These are phyloP conservation scores for Yamadazyma diospyri DNA, from an alignment of 1,139 yeast species.

Conservation along the genomic window DNA sequence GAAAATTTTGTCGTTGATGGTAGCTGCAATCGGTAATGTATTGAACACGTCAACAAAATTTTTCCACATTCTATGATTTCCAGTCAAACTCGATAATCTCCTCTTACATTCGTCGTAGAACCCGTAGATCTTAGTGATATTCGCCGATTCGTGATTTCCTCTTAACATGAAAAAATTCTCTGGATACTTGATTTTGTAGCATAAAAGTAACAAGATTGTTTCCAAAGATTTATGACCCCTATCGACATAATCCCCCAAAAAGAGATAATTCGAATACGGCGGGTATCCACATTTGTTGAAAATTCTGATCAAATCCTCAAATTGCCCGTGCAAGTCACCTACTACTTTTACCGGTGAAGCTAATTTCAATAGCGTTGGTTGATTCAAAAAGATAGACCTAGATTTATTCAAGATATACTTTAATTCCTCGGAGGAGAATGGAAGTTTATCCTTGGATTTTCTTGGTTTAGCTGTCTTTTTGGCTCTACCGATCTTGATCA, in stretches of 20 bases:
- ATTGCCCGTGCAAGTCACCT: slow-evolving; percentile 88
- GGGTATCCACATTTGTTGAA: slow-evolving; percentile 79
- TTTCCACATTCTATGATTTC: slow-evolving; percentile 64
- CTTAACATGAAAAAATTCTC: slow-evolving; percentile 79
- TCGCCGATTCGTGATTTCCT: slow-evolving; percentile 85
- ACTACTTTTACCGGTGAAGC: slow-evolving; percentile 86
- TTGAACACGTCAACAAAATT: slow-evolving; percentile 77
- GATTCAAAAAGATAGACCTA: slow-evolving; percentile 66
- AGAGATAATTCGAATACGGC: slow-evolving; percentile 72
- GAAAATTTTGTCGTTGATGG: slow-evolving; percentile 78
- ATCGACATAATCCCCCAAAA: slow-evolving; percentile 84
- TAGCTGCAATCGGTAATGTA: slow-evolving; percentile 82
- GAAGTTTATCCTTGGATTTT: slow-evolving; percentile 39
- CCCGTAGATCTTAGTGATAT: slow-evolving; percentile 80
- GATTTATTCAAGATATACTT: slow-evolving; percentile 64
- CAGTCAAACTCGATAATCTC: slow-evolving; percentile 50
- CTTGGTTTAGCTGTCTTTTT: slow-evolving; percentile 20
- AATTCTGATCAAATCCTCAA: slow-evolving; percentile 68
- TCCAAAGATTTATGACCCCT: slow-evolving; percentile 82
- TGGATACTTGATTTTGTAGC: slow-evolving; percentile 77
- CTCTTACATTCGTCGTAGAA: slow-evolving; percentile 88
- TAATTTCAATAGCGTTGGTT: slow-evolving; percentile 71
- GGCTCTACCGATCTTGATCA: slow-evolving; percentile 41
- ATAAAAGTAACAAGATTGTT: slow-evolving; percentile 66
- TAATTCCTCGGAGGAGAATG: slow-evolving; percentile 51